Evolutionary conservation across 169 alveolate species (phyloP), one percentile per base, ranked within the genome.

Genomic region (Cryptosporidium baileyi): DNA sequence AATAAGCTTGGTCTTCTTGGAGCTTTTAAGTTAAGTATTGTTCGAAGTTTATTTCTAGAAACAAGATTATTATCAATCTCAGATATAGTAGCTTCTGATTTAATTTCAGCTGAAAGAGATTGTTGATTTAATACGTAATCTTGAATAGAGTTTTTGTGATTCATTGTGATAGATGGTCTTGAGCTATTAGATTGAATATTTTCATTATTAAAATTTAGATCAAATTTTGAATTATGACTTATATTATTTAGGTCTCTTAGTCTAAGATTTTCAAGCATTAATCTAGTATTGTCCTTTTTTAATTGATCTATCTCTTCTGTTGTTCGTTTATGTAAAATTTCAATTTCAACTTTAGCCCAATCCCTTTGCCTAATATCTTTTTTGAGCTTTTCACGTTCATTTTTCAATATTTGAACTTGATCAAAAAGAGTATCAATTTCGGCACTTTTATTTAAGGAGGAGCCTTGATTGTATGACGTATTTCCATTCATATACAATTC

Each of bases 321-420:
- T 1, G 60, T 41, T 19, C 57, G 47, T 38, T 74, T 74, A 36
- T 74, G 67, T 15, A 57, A 24, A 22, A 74, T 54, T 41, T 74
- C 85, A 9, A 32, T 47, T 59, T 74, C 85, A 9, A 74, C 60
- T 41, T 51, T 74, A 15, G 85, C 85, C 85, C 85, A 74, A 17
- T 74, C 85, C 22, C 85, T 74, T 32, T 74, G 85, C 24, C 85
- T 74, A 52, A 74, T 74, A 30, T 74, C 85, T 54, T 74, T 74
- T 22, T 74, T 74, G 22, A 74, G 85, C 17, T 51, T 57, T 34
- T 74, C 85, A 24, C 85, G 47, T 24, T 74, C 85, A 17, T 28
- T 74, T 61, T 40, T 74, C 26, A 74, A 43, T 2, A 38, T 36
- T 45, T 74, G 85, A 26, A 74, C 65, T 30, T 74, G 85, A 57